These are phyloP conservation scores for Malus hybrid DNA, from an alignment of 331 rosid genomes.

Conservation along the genomic window DNA sequence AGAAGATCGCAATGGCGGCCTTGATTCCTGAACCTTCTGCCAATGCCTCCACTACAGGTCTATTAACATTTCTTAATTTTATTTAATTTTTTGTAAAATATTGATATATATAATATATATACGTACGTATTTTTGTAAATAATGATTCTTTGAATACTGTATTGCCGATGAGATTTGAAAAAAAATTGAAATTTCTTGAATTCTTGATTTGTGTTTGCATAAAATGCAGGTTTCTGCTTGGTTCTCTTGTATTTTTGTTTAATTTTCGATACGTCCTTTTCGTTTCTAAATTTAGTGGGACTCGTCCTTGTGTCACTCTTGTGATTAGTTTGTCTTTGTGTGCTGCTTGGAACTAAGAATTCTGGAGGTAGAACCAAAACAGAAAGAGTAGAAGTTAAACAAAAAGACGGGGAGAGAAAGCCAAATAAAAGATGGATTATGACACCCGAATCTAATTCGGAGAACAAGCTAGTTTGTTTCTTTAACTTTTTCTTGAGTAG, in stretches of 20 bases:
- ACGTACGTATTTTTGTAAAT: background rate
- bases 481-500: background rate
- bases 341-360: background rate
- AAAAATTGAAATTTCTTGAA: background rate
- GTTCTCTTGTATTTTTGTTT: background rate
- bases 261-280: background rate
- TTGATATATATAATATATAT: too few species aligned
- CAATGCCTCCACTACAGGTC: slow-evolving; percentile 62
- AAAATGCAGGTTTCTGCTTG: background rate
- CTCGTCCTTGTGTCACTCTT: background rate
- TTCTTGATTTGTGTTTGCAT: background rate
- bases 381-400: background rate
- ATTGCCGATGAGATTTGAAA: background rate
- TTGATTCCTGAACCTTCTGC: slow-evolving; percentile 60
- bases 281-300: background rate
- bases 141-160: background rate
- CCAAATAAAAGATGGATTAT: background rate
- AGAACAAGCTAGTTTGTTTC: background rate
- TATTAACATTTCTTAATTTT: background rate
- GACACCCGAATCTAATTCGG: background rate
- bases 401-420: background rate
- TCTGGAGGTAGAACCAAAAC: background rate
- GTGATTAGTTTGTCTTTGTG: background rate
- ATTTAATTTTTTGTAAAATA: too few species aligned
- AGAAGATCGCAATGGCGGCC: slow-evolving; percentile 47